Base-by-base conservation (phyloP, 768 basidiomycete species). In the Boletus barrowsii region DNA sequence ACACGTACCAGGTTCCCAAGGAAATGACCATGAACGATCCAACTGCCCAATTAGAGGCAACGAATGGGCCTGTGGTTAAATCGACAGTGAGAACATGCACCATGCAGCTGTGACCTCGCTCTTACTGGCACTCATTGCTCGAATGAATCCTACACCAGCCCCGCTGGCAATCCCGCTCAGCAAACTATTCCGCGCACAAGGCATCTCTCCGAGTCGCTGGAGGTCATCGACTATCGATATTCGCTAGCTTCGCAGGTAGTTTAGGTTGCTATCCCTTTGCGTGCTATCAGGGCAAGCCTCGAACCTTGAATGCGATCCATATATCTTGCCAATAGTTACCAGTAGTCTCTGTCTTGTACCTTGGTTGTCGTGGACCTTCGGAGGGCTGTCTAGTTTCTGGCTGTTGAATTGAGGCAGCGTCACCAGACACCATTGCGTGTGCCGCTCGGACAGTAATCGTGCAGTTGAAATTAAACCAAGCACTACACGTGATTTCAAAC, bases 121-220 rank as follows among this genome's bases (percentile, higher is more conserved):
- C 84, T 52, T 67, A 90, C 90, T 75, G 11, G 82, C 71, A 62
- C 79, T 79, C 62, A 90, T 69, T 3, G 83, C 85, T 51, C 90
- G 80, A 50, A 92, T 81, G 51, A 87, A 74, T 18, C 90, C 91
- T 51, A 93, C 80, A 2, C 88, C 90, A 1, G 77, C 78, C 14
- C 90, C 90, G 53, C 86, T 83, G n/a, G 83, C 86, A 60, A 93
- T 91, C 14, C 90, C 90, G 48, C 79, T 81, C 59, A 93, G 71
- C 36, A 93, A 71, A 64, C 87, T 87, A 55, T 81, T 86, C 36
- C 91, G 78, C 45, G 86, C 87, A 64, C 90, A 93, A 3, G 89
- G 90, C 11, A 90, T 77, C 61, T 89, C 82, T 47, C 78, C 76
- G 46, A 92, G 77, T 65, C 82, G 78, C 57, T 76, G 73, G 17